Evolutionary conservation across 169 alveolate genomes (phyloP).

Genomic region (Eimeria praecox): DNA sequence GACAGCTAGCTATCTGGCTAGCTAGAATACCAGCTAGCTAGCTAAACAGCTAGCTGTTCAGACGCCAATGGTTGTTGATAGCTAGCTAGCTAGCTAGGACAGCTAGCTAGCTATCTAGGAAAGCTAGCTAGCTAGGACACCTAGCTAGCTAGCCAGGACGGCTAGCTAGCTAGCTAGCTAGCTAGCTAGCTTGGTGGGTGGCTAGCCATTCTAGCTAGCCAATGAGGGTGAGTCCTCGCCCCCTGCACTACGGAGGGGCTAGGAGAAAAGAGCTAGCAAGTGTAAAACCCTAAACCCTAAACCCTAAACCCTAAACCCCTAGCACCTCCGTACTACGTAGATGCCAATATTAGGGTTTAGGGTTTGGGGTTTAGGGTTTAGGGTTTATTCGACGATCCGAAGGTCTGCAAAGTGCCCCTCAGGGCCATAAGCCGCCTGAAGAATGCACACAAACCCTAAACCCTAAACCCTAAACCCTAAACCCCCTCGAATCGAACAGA

Average conservation of each 20-base stretch:
- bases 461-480: constrained; percentile 34
- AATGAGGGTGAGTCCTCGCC: neutral
- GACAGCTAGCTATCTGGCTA: too few species aligned
- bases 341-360: neutral
- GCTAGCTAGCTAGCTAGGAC: too few species aligned
- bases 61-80: too few species aligned
- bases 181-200: neutral
- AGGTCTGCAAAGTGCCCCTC: neutral
- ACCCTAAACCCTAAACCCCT: constrained; percentile 22
- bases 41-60: too few species aligned
- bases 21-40: too few species aligned
- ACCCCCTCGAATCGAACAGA: neutral
- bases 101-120: too few species aligned
- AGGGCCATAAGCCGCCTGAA: neutral
- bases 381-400: neutral
- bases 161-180: too few species aligned
- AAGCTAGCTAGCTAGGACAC: too few species aligned
- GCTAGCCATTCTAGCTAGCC: neutral
- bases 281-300: constrained; percentile 17
- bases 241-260: neutral
- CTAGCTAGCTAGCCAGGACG: too few species aligned
- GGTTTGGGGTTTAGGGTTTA: constrained; percentile 1
- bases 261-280: neutral
- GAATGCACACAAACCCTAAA: neutral
- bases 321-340: neutral